These are phyloP conservation scores for Bipolaris zeicola DNA, from an alignment of 2,329 filamentous ascomycete species.

Conservation along the genomic window DNA sequence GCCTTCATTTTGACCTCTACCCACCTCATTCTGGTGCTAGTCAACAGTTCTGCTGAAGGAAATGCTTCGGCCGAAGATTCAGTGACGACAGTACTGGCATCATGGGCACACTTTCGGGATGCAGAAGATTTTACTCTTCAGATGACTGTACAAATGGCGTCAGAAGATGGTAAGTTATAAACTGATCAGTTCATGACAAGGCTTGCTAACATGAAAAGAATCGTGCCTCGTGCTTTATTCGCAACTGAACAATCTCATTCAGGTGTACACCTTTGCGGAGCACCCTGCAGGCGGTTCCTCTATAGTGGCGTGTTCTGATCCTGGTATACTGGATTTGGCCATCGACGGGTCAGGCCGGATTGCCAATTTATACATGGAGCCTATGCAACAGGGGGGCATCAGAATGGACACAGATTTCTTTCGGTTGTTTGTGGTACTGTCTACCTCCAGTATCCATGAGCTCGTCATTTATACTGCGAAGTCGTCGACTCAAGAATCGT, in stretches of 20 bases:
- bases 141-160: constrained; percentile 32
- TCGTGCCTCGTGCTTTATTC: constrained; percentile 42
- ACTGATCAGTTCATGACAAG: neutral
- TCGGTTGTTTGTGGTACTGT: constrained; percentile 27
- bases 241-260: constrained; percentile 36
- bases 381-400: constrained; percentile 30
- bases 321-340: constrained; percentile 27
- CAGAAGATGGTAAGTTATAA: constrained; percentile 39
- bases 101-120: constrained; percentile 61
- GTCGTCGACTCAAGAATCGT: constrained; percentile 1
- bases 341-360: constrained; percentile 15
- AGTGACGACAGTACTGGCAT: constrained; percentile 49
- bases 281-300: constrained; percentile 9
- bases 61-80: constrained; percentile 24
- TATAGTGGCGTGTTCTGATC: constrained; percentile 33
- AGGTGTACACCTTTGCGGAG: constrained; percentile 36
- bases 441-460: constrained; percentile 37
- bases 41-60: constrained; percentile 40
- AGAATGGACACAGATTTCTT: constrained; percentile 31
- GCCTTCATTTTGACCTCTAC: constrained; percentile 65
- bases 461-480: constrained; percentile 22
- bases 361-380: constrained; percentile 25
- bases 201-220: constrained; percentile 29
- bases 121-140: constrained; percentile 59
- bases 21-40: constrained; percentile 57